Base-by-base conservation (phyloP, 1,284 basidiomycete genomes). In the Vanrija sp. region DNA sequence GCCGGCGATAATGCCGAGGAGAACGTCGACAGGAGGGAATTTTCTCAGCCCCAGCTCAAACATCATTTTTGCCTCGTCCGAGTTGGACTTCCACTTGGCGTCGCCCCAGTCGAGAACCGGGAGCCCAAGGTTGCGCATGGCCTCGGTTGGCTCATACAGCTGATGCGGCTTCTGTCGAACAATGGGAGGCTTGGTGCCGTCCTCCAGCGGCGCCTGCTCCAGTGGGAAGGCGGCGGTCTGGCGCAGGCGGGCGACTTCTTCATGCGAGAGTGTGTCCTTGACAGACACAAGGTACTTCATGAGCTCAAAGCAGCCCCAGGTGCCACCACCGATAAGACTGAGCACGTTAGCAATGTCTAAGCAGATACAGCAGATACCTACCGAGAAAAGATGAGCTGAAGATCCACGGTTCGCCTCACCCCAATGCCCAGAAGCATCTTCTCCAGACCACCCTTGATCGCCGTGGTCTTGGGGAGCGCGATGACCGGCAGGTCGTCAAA, bases 281-380 rank as follows among this genome's bases (percentile, higher is more conserved):
- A 96, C 89, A 6, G 87, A 86, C n/a, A 89, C 88, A 6, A 98
- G 82, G 69, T 96, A 94, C 65, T 86, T 87, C 55, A 87, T 83
- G n/a, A 94, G 80, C 47, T 76, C 75, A 18, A 68, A 63, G 44
- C 72, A 75, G 6, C 68, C 62, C 75, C 75, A 76, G 16, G 63
- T 61, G 6, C 72, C 72, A 2, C 69, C 72, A 10, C 73, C 73
- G 19, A 76, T 62, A 15, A 76, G 59, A 64, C 89, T 90, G 49
- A 4, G 19, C 10, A 52, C n/a, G 49, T 63, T 20, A 56, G 48
- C 38, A 8, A 23, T n/a, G 8, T 5, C 41, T 19, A 19, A 31
- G 7, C 3, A 31, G 27, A 10, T 3, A 0, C 19, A 24, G 0
- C 25, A 39, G 22, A 63, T n/a, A n/a, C 79, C 54, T 55, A 88